Percentiles rank a stretch among this genome's conserved stretches.
phyloP scores from a whole-genome alignment of 1,139 yeast species.

The Neolecta irregularis region DNA sequence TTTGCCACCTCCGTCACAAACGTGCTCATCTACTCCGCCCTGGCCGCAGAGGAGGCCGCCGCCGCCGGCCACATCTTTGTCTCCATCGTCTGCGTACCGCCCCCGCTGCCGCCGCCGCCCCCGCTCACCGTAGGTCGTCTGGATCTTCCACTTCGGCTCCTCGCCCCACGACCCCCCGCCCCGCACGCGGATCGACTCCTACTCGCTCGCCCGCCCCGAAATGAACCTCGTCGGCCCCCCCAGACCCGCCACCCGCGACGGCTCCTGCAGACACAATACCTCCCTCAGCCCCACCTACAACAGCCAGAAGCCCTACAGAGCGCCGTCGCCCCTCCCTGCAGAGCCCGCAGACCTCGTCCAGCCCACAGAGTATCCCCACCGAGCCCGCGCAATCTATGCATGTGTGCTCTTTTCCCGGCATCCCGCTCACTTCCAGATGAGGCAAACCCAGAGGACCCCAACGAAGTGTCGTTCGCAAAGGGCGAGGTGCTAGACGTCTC shows the following conservation, averaged over 20 bases:
- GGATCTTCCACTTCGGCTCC: constrained; percentile 70
- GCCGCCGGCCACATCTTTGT: constrained; percentile 83
- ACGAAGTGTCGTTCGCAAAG: constrained; percentile 78
- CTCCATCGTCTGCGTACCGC: constrained; percentile 52
- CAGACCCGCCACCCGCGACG: background rate
- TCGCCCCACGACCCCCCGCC: constrained; percentile 42
- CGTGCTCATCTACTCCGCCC: constrained; percentile 51
- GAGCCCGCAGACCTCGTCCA: constrained; percentile 18
- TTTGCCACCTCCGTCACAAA: constrained; percentile 72
- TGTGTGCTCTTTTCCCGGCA: constrained; percentile 19
- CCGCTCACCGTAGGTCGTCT: constrained; percentile 23
- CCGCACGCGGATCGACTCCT: constrained; percentile 69
- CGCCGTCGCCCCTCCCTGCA: constrained; percentile 2
- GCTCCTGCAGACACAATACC: constrained; percentile 2
- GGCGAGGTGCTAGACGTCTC: constrained; percentile 84
- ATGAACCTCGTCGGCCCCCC: background rate
- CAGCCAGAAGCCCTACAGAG: constrained; percentile 8
- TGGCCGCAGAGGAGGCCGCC: constrained; percentile 63
- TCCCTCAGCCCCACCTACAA: constrained; percentile 4
- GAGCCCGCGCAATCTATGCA: constrained; percentile 72
- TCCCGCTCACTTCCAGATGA: constrained; percentile 27
- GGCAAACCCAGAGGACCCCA: constrained; percentile 89
- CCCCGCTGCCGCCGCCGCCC: constrained; percentile 19
- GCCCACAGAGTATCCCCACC: constrained; percentile 52
- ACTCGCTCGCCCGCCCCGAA: constrained; percentile 11